Conservation (phyloP, 1,139 yeast species). For the Sugiyamaella sp. region DNA sequence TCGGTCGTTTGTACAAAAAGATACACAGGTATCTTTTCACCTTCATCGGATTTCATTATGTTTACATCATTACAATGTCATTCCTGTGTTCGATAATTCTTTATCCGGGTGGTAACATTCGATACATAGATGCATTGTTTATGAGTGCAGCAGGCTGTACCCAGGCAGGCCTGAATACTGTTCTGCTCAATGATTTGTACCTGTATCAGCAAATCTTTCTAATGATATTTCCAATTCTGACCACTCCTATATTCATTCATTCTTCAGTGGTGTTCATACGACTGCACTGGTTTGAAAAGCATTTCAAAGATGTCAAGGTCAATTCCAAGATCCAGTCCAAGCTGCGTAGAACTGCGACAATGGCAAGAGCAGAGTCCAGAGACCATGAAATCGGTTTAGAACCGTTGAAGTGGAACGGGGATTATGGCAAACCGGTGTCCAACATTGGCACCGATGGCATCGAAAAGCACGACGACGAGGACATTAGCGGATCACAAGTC, state of each 20-base stretch:
- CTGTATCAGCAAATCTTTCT: constrained; percentile 72
- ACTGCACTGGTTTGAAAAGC: constrained; percentile 84
- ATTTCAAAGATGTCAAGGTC: constrained; percentile 79
- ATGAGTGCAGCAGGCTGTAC: constrained; percentile 77
- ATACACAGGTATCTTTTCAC: constrained; percentile 31
- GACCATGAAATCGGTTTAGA: constrained; percentile 17
- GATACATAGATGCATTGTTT: constrained; percentile 80
- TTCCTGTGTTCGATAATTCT: constrained; percentile 71
- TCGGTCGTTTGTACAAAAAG: constrained; percentile 1
- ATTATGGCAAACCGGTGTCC: neutral
- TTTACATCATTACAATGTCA: constrained; percentile 35
- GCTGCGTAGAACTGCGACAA: constrained; percentile 79
- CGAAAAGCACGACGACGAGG: neutral
- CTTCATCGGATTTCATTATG: constrained; percentile 77
- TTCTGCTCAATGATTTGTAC: constrained; percentile 61
- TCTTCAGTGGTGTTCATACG: constrained; percentile 78
- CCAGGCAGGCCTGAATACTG: constrained; percentile 89
- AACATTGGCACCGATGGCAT: neutral
- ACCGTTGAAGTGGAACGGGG: constrained; percentile 4
- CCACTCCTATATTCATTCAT: constrained; percentile 91
- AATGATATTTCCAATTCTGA: constrained; percentile 52
- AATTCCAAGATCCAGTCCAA: constrained; percentile 72
- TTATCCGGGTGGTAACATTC: constrained; percentile 61
- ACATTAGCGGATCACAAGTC: constrained; percentile 4
- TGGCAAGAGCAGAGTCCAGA: constrained; percentile 52